Conservation (phyloP, 352 stramenopile genomes). For the Pythium dissimile region DNA sequence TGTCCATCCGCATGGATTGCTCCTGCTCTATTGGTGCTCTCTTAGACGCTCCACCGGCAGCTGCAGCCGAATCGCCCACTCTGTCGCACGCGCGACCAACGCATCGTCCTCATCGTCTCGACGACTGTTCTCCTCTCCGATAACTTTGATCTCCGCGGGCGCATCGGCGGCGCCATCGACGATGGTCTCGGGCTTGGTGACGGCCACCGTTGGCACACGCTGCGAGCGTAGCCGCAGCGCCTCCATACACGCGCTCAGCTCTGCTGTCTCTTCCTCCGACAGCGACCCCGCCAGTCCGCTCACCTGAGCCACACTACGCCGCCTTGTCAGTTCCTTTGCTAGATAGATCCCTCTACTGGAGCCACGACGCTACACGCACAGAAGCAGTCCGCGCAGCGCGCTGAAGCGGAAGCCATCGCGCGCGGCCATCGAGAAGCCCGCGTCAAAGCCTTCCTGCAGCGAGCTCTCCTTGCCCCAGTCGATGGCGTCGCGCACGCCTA, state of each 20-base stretch:
- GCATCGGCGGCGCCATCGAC: neutral
- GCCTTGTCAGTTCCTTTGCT: neutral
- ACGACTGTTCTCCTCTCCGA: neutral
- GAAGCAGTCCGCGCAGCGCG: constrained; percentile 45
- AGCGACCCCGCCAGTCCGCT: constrained; percentile 24
- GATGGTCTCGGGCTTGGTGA: constrained; percentile 9
- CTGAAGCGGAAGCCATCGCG: constrained; percentile 38
- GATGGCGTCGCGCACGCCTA: constrained; percentile 64
- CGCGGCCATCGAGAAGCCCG: constrained; percentile 40
- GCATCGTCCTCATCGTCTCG: neutral
- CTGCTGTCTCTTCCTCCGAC: neutral
- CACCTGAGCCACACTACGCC: constrained; percentile 18
- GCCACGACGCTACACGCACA: too few relatives aligned
- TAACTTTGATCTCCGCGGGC: neutral
- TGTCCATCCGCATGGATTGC: too few relatives aligned
- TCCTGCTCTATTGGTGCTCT: too few relatives aligned
- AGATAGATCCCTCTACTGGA: neutral
- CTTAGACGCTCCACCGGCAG: constrained; percentile 9
- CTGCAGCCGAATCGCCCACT: constrained; percentile 19
- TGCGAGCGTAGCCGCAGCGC: constrained; percentile 10
- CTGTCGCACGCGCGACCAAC: constrained; percentile 3
- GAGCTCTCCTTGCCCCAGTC: constrained; percentile 70
- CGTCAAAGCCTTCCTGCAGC: constrained; percentile 68
- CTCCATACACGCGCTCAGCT: constrained; percentile 4
- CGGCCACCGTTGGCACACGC: neutral